phyloP scores from a whole-genome alignment of 2,329 filamentous ascomycete genomes.

The Clonostachys sp. region DNA sequence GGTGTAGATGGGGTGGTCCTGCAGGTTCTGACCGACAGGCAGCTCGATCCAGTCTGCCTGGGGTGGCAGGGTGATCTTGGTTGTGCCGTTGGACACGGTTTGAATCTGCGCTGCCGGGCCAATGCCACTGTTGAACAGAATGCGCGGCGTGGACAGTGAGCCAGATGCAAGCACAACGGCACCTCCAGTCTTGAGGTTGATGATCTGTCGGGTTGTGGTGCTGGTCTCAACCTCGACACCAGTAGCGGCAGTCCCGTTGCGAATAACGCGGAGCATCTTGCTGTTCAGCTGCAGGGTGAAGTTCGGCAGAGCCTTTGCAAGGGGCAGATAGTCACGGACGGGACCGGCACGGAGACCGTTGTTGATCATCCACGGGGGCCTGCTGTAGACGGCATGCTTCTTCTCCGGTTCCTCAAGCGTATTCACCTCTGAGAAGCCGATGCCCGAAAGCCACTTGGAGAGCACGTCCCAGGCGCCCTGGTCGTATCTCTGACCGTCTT shows the following conservation, averaged over 20 bases:
- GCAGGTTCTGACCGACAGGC: constrained; percentile 51
- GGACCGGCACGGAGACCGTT: constrained; percentile 64
- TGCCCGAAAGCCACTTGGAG: constrained; percentile 48
- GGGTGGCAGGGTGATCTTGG: constrained; percentile 44
- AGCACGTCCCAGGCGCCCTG: constrained; percentile 62
- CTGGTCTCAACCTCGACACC: constrained; percentile 61
- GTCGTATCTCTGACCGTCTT: constrained; percentile 62
- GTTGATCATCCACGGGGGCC: constrained; percentile 62
- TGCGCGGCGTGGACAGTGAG: constrained; percentile 61
- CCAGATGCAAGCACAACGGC: constrained; percentile 64
- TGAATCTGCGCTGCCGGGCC: constrained; percentile 55
- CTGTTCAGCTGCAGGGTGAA: constrained; percentile 64
- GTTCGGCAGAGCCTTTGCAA: constrained; percentile 52
- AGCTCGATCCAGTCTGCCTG: constrained; percentile 50
- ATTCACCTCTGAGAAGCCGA: constrained; percentile 58
- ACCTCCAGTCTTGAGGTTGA: constrained; percentile 56
- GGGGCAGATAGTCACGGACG: constrained; percentile 64
- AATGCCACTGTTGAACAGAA: constrained; percentile 57
- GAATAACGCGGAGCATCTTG: constrained; percentile 59
- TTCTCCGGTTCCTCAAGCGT: constrained; percentile 52
- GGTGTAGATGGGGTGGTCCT: constrained; percentile 33
- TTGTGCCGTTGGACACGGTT: constrained; percentile 34
- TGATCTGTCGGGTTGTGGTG: constrained; percentile 44
- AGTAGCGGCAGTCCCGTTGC: constrained; percentile 55
- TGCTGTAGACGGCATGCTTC: constrained; percentile 62